phyloP scores from a whole-genome alignment of 306 rosid genomes.

The Erythrophleum fordii region DNA sequence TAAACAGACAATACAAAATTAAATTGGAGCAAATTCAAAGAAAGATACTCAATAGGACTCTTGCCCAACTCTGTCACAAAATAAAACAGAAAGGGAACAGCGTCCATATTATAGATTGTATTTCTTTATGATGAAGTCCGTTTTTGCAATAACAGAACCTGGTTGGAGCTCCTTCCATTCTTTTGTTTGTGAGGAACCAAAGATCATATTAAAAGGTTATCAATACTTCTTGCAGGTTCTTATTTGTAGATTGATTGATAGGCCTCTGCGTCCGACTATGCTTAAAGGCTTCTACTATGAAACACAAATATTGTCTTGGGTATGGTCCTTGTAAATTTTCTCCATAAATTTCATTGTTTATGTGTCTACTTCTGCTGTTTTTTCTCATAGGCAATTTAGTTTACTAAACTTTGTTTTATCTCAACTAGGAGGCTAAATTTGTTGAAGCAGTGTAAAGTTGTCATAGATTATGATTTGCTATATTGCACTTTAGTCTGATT shows the following conservation, averaged over 20 bases:
- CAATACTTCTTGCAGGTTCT: constrained; percentile 70
- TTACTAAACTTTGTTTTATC: constrained; percentile 16
- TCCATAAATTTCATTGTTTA: constrained; percentile 23
- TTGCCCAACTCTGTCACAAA: constrained; percentile 3
- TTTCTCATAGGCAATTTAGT: constrained; percentile 7
- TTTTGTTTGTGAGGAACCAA: constrained; percentile 13
- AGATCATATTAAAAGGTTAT: background rate
- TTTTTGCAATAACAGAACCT: background rate
- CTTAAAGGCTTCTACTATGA: constrained; percentile 93
- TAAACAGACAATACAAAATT: background rate
- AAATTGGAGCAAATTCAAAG: constrained; percentile 4
- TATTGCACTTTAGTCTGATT: background rate
- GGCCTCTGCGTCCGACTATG: constrained; percentile 98
- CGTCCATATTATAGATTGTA: background rate
- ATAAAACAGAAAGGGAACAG: constrained; percentile 10
- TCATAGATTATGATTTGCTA: background rate
- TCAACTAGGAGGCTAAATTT: background rate
- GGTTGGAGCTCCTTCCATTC: background rate
- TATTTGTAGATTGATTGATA: constrained; percentile 93
- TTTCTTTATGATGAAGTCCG: constrained; percentile 14
- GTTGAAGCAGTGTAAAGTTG: background rate
- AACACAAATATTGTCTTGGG: constrained; percentile 97
- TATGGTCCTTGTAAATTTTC: constrained; percentile 42
- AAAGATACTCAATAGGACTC: background rate
- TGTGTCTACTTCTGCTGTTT: constrained; percentile 27